Conservation (phyloP, 2,329 filamentous ascomycete genomes). For the Diaporthe longicolla region DNA sequence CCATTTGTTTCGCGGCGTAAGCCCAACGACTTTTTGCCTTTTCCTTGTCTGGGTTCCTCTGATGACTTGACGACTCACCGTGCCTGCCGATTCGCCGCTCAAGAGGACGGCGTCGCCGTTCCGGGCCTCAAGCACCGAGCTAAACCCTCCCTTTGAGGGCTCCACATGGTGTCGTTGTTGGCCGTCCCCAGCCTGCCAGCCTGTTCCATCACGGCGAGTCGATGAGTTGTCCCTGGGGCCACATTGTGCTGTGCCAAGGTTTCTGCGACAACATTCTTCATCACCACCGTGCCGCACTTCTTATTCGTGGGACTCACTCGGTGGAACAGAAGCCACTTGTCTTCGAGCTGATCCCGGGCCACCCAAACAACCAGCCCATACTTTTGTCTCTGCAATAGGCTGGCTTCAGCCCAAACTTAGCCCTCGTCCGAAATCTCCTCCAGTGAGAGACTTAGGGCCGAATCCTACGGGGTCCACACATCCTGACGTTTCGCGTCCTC, state of each 20-base stretch:
- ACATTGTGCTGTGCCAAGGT: background rate
- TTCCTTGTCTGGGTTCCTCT: no score
- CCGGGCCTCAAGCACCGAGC: background rate
- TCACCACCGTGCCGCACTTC: background rate
- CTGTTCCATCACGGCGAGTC: slow-evolving; percentile 11
- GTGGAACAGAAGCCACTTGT: slow-evolving; percentile 13
- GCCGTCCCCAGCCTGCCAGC: background rate
- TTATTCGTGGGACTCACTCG: slow-evolving; percentile 11
- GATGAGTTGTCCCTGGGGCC: slow-evolving; percentile 20
- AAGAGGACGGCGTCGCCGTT: slow-evolving; percentile 20
- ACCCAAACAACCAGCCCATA: background rate
- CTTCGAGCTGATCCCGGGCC: slow-evolving; percentile 12
- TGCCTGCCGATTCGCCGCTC: slow-evolving; percentile 21
- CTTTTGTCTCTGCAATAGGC: slow-evolving; percentile 13
- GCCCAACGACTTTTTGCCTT: background rate
- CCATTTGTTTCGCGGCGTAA: slow-evolving; percentile 32
- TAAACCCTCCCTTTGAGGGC: slow-evolving; percentile 4
- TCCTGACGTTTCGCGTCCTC: slow-evolving; percentile 12
- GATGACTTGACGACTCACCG: background rate
- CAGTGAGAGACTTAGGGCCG: background rate
- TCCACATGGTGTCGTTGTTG: slow-evolving; percentile 9
- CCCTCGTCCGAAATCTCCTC: slow-evolving; percentile 12
- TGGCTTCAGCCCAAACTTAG: slow-evolving; percentile 20
- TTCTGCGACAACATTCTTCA: slow-evolving; percentile 1
- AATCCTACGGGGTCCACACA: slow-evolving; percentile 18